Base-by-base conservation (phyloP, 2,329 filamentous ascomycete genomes). In the Alternaria burnsii region DNA sequence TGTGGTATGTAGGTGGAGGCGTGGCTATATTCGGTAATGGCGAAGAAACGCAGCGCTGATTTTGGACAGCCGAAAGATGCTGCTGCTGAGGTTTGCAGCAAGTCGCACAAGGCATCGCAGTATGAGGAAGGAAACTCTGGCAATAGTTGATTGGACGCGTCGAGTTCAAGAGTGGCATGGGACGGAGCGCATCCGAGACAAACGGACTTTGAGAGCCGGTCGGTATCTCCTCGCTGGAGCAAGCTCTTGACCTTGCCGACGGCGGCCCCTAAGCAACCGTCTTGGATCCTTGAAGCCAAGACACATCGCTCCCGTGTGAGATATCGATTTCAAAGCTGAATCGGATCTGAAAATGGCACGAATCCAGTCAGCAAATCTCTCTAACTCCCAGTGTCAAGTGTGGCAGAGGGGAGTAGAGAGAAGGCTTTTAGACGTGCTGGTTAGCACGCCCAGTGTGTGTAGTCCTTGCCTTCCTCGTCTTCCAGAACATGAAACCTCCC, bases 401-500 rank as follows among this genome's bases (percentile, higher is more conserved):
- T 20, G 22, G n/a, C 11, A 32, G 16, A 44, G 4, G 10, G 40
- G 34, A 60, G n/a, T 48, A 12, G 34, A 30, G 16, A 48, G 47
- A 41, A 41, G 59, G 52, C 28, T 18, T 58, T 61, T 71, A 73
- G 60, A 68, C 68, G 59, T 72, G 71, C 67, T 59, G 58, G 16
- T 28, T n/a, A 8, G 58, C 68, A 24, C 66, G 61, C 16, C 65
- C 66, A 46, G 70, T 69, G 52, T 63, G 67, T 22, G 60, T 56
- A 51, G 66, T 71, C 53, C 72, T 71, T 73, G 69, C 73, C 71
- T 71, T 76, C 18, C 68, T 62, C 12, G 62, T 46, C 66, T 67
- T 74, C 71, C 70, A 87, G 84, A 88, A 92, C 73, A 89, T 86
- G 2, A 83, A 75, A 14, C 82, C 81, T 14, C 85, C 82, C 28